Base-by-base conservation (phyloP, 768 basidiomycete genomes). In the Gymnopilus dilepis region DNA sequence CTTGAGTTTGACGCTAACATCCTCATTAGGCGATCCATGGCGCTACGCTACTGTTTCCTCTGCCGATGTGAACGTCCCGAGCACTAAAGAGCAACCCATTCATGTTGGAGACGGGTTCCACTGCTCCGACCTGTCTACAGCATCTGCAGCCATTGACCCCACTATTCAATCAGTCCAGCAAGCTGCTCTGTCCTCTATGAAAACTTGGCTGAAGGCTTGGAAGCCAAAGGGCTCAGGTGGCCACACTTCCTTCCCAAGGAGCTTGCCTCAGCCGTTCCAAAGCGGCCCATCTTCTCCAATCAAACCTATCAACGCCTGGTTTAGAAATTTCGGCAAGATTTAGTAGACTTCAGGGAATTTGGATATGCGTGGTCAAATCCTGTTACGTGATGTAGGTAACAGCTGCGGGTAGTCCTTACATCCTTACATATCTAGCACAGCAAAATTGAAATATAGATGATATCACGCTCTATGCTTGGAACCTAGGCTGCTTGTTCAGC, bases 1-100 rank as follows among this genome's bases (percentile, higher is more conserved):
- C 24, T 13, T 22, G 28, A 48, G 41, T 67, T 34, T 57, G 7
- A 31, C 45, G 43, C 45, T 43, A 3, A 58, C 17, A 26, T 6
- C 17, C 11, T 21, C 38, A 47, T 12, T 31, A 90, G 89, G 87
- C 43, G 89, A 91, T 66, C 89, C 90, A 17, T 91, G 89, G 89
- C 80, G 84, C 52, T 86, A 87, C 56, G 83, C 85, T 6, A 91
- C 89, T 0, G 77, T 90, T 5, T 90, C 89, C 3, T 84, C 89
- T 0, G 80, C 83, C 22, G 77, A 77, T 12, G 75, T 80, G 19
- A 62, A 72, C 59, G 75, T 82, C 54, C 40, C 69, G 21, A 88
- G 82, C 69, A 88, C 85, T 3, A 57, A 79, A 0, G 70, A 70
- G 0, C 87, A 88, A 65, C 86, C 86, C 0, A 86, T 91, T 56